A percentile compares a stretch with the other conserved stretches of the same genome.
Evolutionary conservation across 805 yeast genomes (phyloP).

Genomic region (Ogataea philodendri): DNA sequence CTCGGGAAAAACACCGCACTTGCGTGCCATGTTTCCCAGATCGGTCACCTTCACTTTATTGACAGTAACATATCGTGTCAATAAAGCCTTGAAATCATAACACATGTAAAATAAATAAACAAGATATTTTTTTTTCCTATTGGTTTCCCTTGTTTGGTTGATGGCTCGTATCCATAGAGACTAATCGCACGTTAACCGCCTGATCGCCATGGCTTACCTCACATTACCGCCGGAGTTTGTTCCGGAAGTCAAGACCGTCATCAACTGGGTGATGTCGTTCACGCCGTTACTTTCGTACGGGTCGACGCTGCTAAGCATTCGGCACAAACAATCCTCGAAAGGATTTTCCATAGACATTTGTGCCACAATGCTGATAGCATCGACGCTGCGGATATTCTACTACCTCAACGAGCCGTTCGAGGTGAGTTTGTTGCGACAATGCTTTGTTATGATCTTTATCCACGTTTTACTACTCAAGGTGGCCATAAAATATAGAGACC

Average conservation of each 20-base stretch:
- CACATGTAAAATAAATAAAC: conserved; percentile 4
- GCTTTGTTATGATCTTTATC: conserved; percentile 79
- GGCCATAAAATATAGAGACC: conserved; percentile 54
- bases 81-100: conserved; percentile 3
- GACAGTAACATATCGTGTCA: not conserved
- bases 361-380: conserved; percentile 82
- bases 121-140: not conserved
- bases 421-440: conserved; percentile 71
- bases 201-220: conserved; percentile 35
- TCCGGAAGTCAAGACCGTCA: conserved; percentile 39
- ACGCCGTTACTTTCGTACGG: conserved; percentile 89
- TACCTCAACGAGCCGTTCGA: conserved; percentile 82
- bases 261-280: conserved; percentile 65
- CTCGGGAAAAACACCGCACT: conserved; percentile 21
- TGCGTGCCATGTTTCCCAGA: conserved; percentile 14
- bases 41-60: conserved; percentile 12
- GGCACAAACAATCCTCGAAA: conserved; percentile 57
- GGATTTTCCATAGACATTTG: conserved; percentile 94
- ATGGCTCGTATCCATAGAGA: too few relatives aligned
- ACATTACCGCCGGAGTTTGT: conserved; percentile 33
- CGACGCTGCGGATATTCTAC: conserved; percentile 70
- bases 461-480: conserved; percentile 64
- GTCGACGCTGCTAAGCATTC: conserved; percentile 70
- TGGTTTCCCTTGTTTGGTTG: conserved; percentile 4
- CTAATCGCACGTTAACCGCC: too few relatives aligned